A percentile compares a stretch with the other conserved stretches of the same genome.
These are phyloP conservation scores for Aspergillus sp. DNA, from an alignment of 2,329 filamentous ascomycete genomes.

Conservation along the genomic window DNA sequence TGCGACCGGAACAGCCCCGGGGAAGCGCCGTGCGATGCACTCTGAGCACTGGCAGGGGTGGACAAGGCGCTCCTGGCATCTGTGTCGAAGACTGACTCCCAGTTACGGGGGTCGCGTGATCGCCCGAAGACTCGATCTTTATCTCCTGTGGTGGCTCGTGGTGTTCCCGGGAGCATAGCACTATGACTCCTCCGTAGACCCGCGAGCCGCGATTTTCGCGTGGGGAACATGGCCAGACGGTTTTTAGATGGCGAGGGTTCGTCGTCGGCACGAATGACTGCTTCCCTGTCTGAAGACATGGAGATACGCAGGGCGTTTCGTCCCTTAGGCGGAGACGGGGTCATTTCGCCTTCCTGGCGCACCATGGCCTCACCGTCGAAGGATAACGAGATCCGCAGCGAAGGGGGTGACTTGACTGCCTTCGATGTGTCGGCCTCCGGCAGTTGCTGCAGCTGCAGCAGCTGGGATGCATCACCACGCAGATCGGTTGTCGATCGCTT, in stretches of 20 bases:
- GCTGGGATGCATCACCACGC: constrained; percentile 8
- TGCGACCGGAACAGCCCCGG: constrained; percentile 73
- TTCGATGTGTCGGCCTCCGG: constrained; percentile 12
- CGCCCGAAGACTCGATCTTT: constrained; percentile 55
- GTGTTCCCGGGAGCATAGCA: constrained; percentile 51
- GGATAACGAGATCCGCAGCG: constrained; percentile 34
- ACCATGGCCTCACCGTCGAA: constrained; percentile 35
- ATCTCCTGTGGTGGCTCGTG: constrained; percentile 47
- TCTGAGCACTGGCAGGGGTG: constrained; percentile 71
- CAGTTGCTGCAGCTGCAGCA: constrained; percentile 1
- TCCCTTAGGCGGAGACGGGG: constrained; percentile 34
- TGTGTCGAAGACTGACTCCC: constrained; percentile 84
- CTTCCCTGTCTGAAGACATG: constrained; percentile 80
- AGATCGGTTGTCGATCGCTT: constrained; percentile 29
- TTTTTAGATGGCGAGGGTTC: constrained; percentile 59
- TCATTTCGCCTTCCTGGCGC: constrained; percentile 31
- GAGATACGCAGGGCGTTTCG: constrained; percentile 61
- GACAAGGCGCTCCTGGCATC: constrained; percentile 71
- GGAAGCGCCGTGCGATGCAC: constrained; percentile 54
- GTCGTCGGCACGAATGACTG: constrained; percentile 66
- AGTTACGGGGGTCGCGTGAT: constrained; percentile 78
- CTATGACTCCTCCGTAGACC: constrained; percentile 64
- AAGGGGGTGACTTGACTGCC: constrained; percentile 26
- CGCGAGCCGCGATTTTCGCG: constrained; percentile 42
- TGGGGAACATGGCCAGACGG: constrained; percentile 41